Evolutionary conservation across 176 grass and related monocot species (phyloP).

Genomic region (Avena insularis): DNA sequence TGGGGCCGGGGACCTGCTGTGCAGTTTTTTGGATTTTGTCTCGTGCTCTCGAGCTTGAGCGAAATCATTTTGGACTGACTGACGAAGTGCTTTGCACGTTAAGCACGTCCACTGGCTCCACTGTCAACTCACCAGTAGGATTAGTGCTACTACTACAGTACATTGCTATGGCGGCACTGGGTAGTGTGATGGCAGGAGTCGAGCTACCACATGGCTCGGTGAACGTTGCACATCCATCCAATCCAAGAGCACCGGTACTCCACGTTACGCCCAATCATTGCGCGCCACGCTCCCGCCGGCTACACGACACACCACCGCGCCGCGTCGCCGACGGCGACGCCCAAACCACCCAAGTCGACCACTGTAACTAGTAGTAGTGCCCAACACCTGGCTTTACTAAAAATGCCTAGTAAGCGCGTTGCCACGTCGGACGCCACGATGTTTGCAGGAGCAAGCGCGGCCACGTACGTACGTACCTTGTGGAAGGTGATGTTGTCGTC

Average conservation of each 20-base stretch:
- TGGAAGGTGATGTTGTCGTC: constrained; percentile 99
- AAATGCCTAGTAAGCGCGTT: background rate
- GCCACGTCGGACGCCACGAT: constrained; percentile 3
- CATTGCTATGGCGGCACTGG: background rate
- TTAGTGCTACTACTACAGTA: background rate
- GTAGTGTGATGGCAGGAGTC: background rate
- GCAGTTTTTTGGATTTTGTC: background rate
- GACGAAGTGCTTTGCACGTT: background rate
- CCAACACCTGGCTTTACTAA: background rate
- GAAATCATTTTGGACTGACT: constrained; percentile 30
- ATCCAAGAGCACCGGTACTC: background rate
- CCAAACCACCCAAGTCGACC: background rate
- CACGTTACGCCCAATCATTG: constrained; percentile 31
- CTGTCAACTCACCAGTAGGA: background rate
- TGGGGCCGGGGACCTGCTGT: constrained; percentile 42
- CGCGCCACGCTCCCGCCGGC: constrained; percentile 24
- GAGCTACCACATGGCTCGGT: constrained; percentile 43
- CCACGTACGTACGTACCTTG: constrained; percentile 60
- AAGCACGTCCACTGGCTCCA: background rate
- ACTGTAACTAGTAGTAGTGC: background rate
- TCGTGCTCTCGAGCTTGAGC: background rate
- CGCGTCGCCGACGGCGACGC: constrained; percentile 48
- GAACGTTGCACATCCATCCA: constrained; percentile 25
- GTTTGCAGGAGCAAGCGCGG: background rate
- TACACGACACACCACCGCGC: constrained; percentile 25